Evolutionary conservation across 352 stramenopile species (phyloP), one percentile per base, ranked within the genome.

Genomic region (Phytophthora foliorum): DNA sequence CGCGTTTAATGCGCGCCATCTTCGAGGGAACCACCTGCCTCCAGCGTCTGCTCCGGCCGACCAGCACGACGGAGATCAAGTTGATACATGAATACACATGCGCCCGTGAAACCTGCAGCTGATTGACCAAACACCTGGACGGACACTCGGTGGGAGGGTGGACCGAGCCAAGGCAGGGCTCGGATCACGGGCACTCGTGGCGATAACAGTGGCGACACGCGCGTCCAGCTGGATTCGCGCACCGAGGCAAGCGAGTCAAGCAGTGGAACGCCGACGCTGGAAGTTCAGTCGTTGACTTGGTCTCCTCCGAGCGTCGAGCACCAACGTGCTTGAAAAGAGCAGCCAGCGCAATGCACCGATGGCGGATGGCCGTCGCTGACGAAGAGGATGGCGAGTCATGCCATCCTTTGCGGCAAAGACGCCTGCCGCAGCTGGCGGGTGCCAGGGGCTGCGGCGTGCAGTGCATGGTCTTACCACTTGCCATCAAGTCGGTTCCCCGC

Each of bases 1-100:
- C 49, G 50, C 57, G 50, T 53, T 67, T 72, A 68, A 63, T 50
- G 34, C 36, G 64, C 56, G 29, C 27, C 45, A 51, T 25, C 29
- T 41, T 71, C 53, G 44, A 54, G 21, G 46, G 49, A 56, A 60
- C 51, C 51, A 63, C 51, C 17, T 60, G 50, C 2, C 21, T 38
- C 38, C 17, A 48, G 51, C 65, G 65, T 69, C 65, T 72, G 64
- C 49, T 58, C 14, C 29, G 38, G 13, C 25, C 13, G 58, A 59
- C 32, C 64, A 67, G 64, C 42, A 72, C 50, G 64, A 61, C 19
- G 25, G 39, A 21, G 16, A 38, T n/a, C 31, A 45, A 24, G 24
- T 22, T 8, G 38, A 48, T 38, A 54, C 19, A 10, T 22, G 5
- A 41, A 48, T 38, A 54, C 19, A 10, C 55, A 31, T 45, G 10